Evolutionary conservation across 1,139 yeast species (phyloP).

Genomic region (Hyphopichia wangnamkhiaoensis): DNA sequence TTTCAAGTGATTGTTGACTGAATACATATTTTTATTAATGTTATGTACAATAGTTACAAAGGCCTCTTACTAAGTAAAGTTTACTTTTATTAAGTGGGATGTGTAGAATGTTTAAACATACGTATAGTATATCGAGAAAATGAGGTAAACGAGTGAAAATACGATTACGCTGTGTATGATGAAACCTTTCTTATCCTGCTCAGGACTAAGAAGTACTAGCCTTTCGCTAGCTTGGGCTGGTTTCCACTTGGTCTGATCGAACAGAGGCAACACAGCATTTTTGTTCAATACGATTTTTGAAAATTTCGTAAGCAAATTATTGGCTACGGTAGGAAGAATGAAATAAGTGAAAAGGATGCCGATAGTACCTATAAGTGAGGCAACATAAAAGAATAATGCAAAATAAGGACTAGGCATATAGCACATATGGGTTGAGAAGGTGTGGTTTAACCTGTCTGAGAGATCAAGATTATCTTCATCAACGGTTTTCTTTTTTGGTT

Average conservation of each 20-base stretch:
- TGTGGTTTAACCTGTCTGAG: slow-evolving; percentile 6
- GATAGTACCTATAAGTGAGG: slow-evolving; percentile 12
- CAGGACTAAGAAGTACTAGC: slow-evolving; percentile 1
- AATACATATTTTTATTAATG: too few relatives aligned
- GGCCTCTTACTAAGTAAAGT: too few relatives aligned
- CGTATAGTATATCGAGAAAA: slow-evolving; percentile 11
- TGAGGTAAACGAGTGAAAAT: slow-evolving; percentile 6
- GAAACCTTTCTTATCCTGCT: slow-evolving; percentile 7
- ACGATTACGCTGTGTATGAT: slow-evolving; percentile 7
- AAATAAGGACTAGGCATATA: slow-evolving; percentile 69
- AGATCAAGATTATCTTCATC: slow-evolving; percentile 2
- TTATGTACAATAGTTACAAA: too few relatives aligned
- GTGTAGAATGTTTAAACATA: slow-evolving; percentile 6
- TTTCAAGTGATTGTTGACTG: slow-evolving; percentile 24
- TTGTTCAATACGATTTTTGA: slow-evolving; percentile 1
- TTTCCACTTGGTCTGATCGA: slow-evolving; percentile 7
- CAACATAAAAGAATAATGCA: slow-evolving; percentile 45
- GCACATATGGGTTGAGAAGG: slow-evolving; percentile 58
- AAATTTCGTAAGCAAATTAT: neutral
- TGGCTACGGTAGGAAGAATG: neutral
- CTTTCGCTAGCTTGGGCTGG: slow-evolving; percentile 5
- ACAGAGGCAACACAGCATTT: slow-evolving; percentile 4
- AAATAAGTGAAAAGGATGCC: neutral
- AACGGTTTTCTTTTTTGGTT: slow-evolving; percentile 8
- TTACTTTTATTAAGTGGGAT: too few relatives aligned